Conservation (phyloP, 495 filamentous ascomycete species). For the Penicillium turbatum region DNA sequence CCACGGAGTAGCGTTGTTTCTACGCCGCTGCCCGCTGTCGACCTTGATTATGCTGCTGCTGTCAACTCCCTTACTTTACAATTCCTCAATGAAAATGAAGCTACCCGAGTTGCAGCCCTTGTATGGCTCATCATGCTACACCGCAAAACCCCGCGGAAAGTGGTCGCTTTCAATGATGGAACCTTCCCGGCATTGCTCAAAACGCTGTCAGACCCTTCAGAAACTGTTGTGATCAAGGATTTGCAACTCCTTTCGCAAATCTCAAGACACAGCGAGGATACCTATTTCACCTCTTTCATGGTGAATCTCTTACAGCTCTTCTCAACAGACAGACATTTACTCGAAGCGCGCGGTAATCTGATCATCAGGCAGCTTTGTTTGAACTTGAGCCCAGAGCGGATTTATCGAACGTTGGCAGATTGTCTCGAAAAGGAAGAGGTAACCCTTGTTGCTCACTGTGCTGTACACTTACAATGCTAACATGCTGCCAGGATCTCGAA, state of each 20-base stretch:
- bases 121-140: conserved; percentile 98
- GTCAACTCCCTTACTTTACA: conserved; percentile 91
- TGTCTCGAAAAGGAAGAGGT: conserved; percentile 95
- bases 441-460: neutral
- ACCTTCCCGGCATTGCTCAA: conserved; percentile 96
- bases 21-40: conserved; percentile 46
- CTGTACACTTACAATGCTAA: conserved; percentile 9
- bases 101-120: conserved; percentile 86
- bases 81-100: conserved; percentile 95
- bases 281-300: conserved; percentile 98
- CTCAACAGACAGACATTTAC: conserved; percentile 81
- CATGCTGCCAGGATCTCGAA: conserved; percentile 65
- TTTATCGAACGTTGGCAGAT: conserved; percentile 93
- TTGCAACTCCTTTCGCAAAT: conserved; percentile 94
- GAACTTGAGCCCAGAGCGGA: conserved; percentile 87
- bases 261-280: conserved; percentile 90
- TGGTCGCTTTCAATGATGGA: conserved; percentile 92
- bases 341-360: conserved; percentile 90
- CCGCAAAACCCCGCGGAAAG: conserved; percentile 86
- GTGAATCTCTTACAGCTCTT: conserved; percentile 93
- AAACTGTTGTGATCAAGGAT: conserved; percentile 94
- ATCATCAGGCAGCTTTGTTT: conserved; percentile 95
- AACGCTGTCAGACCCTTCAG: conserved; percentile 91
- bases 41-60: conserved; percentile 96
- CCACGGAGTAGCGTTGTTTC: conserved; percentile 42